Evolutionary conservation across 352 stramenopile species (phyloP).

Genomic region (Phytopythium mirpurense): DNA sequence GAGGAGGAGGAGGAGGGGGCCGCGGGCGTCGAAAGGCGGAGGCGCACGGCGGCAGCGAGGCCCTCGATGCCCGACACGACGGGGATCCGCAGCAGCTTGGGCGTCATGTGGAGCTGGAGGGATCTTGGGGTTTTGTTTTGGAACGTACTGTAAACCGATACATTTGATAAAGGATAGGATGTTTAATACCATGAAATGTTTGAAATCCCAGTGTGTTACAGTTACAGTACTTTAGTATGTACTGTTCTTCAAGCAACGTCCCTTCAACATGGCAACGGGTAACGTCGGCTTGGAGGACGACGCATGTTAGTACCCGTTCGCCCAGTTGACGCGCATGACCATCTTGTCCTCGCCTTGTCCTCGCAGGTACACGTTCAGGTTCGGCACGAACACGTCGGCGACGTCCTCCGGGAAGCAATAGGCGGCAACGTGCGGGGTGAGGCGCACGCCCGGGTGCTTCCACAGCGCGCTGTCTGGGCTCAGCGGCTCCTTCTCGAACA

Average conservation of each 20-base stretch:
- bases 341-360: conserved; percentile 12
- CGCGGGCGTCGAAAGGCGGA: conserved; percentile 8
- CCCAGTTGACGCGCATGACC: conserved; percentile 29
- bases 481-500: conserved; percentile 43
- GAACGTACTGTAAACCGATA: too few relatives aligned
- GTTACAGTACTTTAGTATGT: too few relatives aligned
- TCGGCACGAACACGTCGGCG: conserved; percentile 60
- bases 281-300: too few relatives aligned
- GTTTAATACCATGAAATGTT: too few relatives aligned
- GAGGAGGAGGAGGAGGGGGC: conserved; percentile 1
- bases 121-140: too few relatives aligned
- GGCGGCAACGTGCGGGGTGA: conserved; percentile 79
- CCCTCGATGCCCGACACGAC: conserved; percentile 34
- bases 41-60: conserved; percentile 18
- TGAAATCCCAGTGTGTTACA: too few relatives aligned
- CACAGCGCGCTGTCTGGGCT: conserved; percentile 47
- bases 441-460: conserved; percentile 40
- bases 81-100: conserved; percentile 22
- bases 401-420: conserved; percentile 70
- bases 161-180: too few relatives aligned
- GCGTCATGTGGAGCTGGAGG: too few relatives aligned
- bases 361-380: conserved; percentile 34
- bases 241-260: too few relatives aligned
- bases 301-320: conserved; percentile 17
- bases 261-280: too few relatives aligned